Conservation (phyloP, 2,329 filamentous ascomycete species). For the Neocatenulostroma microsporum region DNA sequence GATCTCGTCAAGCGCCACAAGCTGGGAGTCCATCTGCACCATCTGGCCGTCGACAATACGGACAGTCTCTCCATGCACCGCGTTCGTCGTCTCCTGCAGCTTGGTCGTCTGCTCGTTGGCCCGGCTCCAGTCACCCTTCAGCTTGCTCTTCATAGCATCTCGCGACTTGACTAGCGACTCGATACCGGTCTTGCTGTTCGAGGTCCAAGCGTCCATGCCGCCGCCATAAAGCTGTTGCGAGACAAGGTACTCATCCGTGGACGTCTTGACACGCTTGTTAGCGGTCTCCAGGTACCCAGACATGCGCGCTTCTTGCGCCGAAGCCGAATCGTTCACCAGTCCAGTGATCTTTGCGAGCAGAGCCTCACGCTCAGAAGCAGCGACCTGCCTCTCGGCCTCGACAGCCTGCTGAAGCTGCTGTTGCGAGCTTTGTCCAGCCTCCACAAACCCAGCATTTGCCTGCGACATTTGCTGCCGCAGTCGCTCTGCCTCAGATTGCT, state of each 20-base stretch:
- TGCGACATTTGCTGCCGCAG: conserved; percentile 64
- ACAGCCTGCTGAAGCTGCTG: conserved; percentile 60
- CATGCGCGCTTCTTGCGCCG: conserved; percentile 65
- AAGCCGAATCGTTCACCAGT: conserved; percentile 67
- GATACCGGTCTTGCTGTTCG: conserved; percentile 60
- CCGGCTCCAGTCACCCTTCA: conserved; percentile 77
- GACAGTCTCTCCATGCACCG: conserved; percentile 83
- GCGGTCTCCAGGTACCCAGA: conserved; percentile 57
- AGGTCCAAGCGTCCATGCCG: conserved; percentile 67
- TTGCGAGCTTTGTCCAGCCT: conserved; percentile 61
- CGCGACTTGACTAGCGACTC: conserved; percentile 64
- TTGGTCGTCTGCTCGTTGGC: conserved; percentile 74
- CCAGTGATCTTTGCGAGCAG: conserved; percentile 68
- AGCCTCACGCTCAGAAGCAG: conserved; percentile 63
- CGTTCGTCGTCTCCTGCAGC: conserved; percentile 74
- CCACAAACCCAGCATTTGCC: conserved; percentile 60
- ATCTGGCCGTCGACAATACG: conserved; percentile 86
- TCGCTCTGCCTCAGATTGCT: conserved; percentile 66
- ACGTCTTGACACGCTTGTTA: conserved; percentile 42
- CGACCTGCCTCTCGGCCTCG: conserved; percentile 66
- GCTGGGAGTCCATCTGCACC: conserved; percentile 76
- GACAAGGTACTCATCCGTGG: conserved; percentile 45
- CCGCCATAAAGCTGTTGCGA: conserved; percentile 59
- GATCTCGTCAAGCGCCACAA: conserved; percentile 84
- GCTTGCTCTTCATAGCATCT: conserved; percentile 68